Percentiles rank a stretch among this genome's conserved stretches.
These are phyloP conservation scores for Heterobasidion irregulare DNA, from an alignment of 1,284 basidiomycete genomes.

Conservation along the genomic window DNA sequence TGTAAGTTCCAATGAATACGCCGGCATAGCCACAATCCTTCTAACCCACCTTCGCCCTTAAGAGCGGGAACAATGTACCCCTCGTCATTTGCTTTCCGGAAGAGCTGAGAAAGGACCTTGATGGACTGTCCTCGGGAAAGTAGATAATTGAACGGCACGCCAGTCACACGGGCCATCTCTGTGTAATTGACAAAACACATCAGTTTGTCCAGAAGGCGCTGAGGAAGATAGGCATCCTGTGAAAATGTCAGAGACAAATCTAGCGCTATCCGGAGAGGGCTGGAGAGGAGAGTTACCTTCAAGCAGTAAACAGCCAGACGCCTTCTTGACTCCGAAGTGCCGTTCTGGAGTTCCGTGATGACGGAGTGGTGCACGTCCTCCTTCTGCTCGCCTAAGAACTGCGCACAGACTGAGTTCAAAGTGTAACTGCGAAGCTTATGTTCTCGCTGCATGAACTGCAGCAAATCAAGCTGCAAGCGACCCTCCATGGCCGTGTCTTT, in stretches of 20 bases:
- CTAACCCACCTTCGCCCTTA: slow-evolving; percentile 66
- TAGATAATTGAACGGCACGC: slow-evolving; percentile 95
- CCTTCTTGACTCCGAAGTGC: slow-evolving; percentile 82
- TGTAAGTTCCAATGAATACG: slow-evolving; percentile 18
- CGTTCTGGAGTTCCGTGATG: slow-evolving; percentile 94
- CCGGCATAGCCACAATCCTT: neutral
- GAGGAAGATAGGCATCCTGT: slow-evolving; percentile 93
- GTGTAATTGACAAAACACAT: slow-evolving; percentile 98
- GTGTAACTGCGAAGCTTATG: slow-evolving; percentile 94
- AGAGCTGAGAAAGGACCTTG: slow-evolving; percentile 92
- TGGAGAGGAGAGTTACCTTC: slow-evolving; percentile 50
- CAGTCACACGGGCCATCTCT: slow-evolving; percentile 94
- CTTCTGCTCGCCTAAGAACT: slow-evolving; percentile 94
- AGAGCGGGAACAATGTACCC: slow-evolving; percentile 81
- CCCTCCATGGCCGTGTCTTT: slow-evolving; percentile 89
- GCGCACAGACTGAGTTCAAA: slow-evolving; percentile 91
- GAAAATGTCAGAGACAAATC: neutral
- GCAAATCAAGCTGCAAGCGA: slow-evolving; percentile 84
- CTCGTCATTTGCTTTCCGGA: slow-evolving; percentile 80
- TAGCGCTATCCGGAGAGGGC: neutral
- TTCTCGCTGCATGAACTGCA: slow-evolving; percentile 96
- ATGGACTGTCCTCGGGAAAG: slow-evolving; percentile 91
- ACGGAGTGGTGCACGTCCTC: slow-evolving; percentile 97
- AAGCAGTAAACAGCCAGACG: slow-evolving; percentile 93
- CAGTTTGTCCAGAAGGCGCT: slow-evolving; percentile 88